phyloP scores from a whole-genome alignment of 2,329 filamentous ascomycete genomes.

The Acrodontium crateriforme region DNA sequence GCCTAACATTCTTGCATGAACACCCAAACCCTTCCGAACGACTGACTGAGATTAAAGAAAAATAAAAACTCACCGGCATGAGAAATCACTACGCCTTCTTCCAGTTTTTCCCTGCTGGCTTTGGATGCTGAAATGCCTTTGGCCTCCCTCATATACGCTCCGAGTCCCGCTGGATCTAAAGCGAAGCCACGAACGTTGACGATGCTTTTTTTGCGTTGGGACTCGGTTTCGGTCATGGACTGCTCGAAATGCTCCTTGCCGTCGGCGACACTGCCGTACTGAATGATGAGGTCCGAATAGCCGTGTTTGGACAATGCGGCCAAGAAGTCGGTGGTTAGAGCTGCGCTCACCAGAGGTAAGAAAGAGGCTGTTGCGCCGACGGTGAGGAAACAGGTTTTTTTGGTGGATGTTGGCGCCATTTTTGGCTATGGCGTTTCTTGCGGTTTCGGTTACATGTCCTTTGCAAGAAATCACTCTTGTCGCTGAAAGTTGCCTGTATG shows the following conservation, averaged over 20 bases:
- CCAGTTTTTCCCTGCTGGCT: no score
- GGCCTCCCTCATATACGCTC: constrained; percentile 42
- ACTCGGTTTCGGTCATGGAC: constrained; percentile 4
- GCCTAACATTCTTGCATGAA: constrained; percentile 37
- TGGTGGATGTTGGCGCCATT: neutral
- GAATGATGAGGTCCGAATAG: constrained; percentile 62
- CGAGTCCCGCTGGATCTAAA: constrained; percentile 49
- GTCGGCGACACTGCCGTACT: constrained; percentile 70
- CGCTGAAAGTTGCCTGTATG: no score
- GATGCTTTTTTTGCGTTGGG: constrained; percentile 3
- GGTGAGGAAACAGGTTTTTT: constrained; percentile 63
- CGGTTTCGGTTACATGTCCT: no score
- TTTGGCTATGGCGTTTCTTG: neutral
- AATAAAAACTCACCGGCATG: constrained; percentile 59
- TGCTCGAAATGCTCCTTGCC: constrained; percentile 40
- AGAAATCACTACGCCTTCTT: constrained; percentile 69
- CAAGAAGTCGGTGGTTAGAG: constrained; percentile 51
- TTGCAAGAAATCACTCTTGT: no score
- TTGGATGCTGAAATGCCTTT: constrained; percentile 27
- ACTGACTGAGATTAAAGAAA: neutral
- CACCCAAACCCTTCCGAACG: neutral
- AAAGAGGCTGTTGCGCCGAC: constrained; percentile 88
- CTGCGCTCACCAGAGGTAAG: constrained; percentile 51
- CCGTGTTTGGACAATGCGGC: constrained; percentile 40
- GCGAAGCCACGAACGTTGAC: constrained; percentile 49